Evolutionary conservation across 2,329 filamentous ascomycete species (phyloP).

Genomic region (Claviceps lovelessii): DNA sequence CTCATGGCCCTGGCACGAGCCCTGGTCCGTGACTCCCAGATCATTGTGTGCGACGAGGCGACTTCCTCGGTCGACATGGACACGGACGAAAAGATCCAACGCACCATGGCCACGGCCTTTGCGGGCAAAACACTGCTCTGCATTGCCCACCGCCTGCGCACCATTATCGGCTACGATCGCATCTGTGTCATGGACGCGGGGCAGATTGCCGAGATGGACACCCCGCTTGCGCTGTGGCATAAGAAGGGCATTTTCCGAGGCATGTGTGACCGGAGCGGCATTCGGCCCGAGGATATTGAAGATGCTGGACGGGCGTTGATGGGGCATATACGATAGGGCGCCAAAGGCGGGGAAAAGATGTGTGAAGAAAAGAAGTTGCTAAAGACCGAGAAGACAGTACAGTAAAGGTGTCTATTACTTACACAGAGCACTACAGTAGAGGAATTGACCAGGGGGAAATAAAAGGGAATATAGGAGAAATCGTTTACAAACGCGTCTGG

Average conservation of each 20-base stretch:
- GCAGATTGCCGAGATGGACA: slow-evolving; percentile 71
- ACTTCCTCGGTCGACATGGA: slow-evolving; percentile 91
- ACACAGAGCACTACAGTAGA: no score
- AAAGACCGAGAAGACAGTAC: no score
- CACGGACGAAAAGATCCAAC: slow-evolving; percentile 89
- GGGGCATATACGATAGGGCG: not conserved
- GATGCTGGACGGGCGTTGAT: slow-evolving; percentile 22
- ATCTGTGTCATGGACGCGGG: slow-evolving; percentile 96
- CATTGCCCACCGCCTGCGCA: slow-evolving; percentile 83
- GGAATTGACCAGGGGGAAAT: no score
- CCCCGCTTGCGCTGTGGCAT: slow-evolving; percentile 59
- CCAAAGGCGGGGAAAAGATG: no score
- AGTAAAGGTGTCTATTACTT: no score
- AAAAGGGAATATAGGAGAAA: no score
- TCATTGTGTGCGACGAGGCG: slow-evolving; percentile 95
- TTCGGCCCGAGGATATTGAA: slow-evolving; percentile 42
- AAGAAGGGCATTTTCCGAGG: slow-evolving; percentile 65
- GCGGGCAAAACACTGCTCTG: slow-evolving; percentile 76
- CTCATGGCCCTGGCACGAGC: slow-evolving; percentile 89
- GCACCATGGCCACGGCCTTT: slow-evolving; percentile 74
- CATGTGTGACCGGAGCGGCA: slow-evolving; percentile 83
- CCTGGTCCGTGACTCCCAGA: slow-evolving; percentile 71
- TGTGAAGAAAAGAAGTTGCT: no score
- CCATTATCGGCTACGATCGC: slow-evolving; percentile 85
- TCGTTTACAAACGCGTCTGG: no score